Conservation (phyloP, 139 green algal species). For the Coelastrella sp. region DNA sequence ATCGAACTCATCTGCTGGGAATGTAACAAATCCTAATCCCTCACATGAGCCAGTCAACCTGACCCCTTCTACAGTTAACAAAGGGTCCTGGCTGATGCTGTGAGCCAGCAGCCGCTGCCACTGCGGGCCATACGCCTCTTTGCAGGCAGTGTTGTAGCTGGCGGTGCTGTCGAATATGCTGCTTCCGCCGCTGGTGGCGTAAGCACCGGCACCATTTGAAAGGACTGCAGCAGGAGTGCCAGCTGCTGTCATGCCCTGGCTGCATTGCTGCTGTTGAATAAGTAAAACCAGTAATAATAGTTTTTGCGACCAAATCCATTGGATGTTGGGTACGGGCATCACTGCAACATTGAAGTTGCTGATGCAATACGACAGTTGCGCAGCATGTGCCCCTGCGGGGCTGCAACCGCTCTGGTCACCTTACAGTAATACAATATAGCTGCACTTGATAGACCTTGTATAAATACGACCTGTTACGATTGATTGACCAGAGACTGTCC, state of each 20-base stretch:
- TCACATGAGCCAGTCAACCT: background rate
- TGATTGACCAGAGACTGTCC: background rate
- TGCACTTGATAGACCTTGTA: too few species aligned
- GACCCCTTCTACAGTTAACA: background rate
- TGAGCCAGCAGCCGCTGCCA: background rate
- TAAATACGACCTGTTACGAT: too few species aligned
- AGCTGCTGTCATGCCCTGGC: background rate
- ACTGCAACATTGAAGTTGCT: background rate
- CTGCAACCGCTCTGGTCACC: too few species aligned
- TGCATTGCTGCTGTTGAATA: background rate
- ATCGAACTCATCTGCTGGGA: background rate
- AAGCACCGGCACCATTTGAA: background rate
- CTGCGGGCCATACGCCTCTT: background rate
- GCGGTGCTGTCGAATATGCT: background rate
- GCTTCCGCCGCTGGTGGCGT: background rate
- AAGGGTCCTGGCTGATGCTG: background rate
- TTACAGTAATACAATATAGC: too few species aligned
- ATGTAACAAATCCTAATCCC: background rate
- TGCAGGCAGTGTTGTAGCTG: background rate
- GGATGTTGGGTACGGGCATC: background rate
- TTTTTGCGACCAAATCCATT: background rate
- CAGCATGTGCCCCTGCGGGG: background rate
- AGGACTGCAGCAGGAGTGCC: background rate
- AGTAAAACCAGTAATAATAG: background rate
- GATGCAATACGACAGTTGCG: background rate